Base-by-base conservation (phyloP, 495 filamentous ascomycete species). In the Acidomyces sp. region DNA sequence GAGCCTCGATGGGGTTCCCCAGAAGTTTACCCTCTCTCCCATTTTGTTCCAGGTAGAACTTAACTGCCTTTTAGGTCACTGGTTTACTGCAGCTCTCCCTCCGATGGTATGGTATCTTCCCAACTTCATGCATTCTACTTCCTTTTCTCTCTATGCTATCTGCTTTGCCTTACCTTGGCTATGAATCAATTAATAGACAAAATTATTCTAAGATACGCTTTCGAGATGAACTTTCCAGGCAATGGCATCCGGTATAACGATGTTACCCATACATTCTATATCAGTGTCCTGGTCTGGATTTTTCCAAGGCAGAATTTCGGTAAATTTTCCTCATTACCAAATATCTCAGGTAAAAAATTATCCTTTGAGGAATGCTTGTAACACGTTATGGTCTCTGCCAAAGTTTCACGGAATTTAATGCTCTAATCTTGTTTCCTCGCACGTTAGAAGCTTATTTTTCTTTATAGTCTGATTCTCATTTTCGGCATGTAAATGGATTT, bases 111-210 rank as follows among this genome's bases (percentile, higher is more conserved):
- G n/a, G n/a, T n/a, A n/a, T n/a, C n/a, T n/a, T n/a, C n/a, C n/a
- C n/a, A n/a, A n/a, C n/a, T n/a, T n/a, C n/a, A n/a, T n/a, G n/a
- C n/a, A n/a, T n/a, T n/a, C n/a, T n/a, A n/a, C n/a, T n/a, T n/a
- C n/a, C n/a, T n/a, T n/a, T n/a, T n/a, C n/a, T n/a, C n/a, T n/a
- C n/a, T n/a, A n/a, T n/a, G n/a, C n/a, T n/a, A n/a, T n/a, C n/a
- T n/a, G n/a, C n/a, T n/a, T n/a, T n/a, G n/a, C n/a, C n/a, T n/a
- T n/a, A n/a, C n/a, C n/a, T n/a, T n/a, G n/a, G n/a, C n/a, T n/a
- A n/a, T n/a, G n/a, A n/a, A n/a, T n/a, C 51, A 56, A 35, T 56
- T 54, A 44, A 34, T 54, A 7, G 54, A 56, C 47, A 56, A 56
- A 42, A 56, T 46, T 21, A 48, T 49, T n/a, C 18, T 56, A 18